Evolutionary conservation across 192 early-diverging fungal species (phyloP), one percentile per base, ranked within the genome.

Genomic region (Diversispora epigaea): DNA sequence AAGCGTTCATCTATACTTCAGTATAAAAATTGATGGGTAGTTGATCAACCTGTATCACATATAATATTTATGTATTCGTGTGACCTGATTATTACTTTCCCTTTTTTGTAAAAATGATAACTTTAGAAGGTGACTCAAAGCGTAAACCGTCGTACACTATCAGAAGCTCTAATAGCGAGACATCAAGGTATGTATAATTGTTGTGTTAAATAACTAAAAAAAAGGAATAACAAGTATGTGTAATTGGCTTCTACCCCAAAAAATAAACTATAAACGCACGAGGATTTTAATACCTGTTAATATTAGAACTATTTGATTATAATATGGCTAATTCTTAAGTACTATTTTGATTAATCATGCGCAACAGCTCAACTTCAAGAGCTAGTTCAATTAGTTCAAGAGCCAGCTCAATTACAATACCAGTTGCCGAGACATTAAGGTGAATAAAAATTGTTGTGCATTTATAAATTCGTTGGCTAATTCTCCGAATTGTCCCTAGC

Each of bases 391-490:
- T n/a, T 19, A 49, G 47, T 10, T 8, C 8, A 68, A 68, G 10
- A 49, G 66, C 15, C 4, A 68, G 22, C 66, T 49, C 66, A 22
- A 49, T 68, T 6, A n/a, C n/a, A n/a, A n/a, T n/a, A n/a, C n/a
- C n/a, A n/a, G n/a, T n/a, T n/a, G n/a, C n/a, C n/a, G 66, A 68
- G 15, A 68, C 5, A 68, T 45, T 4, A 50, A 49, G 44, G 66
- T 68, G 66, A 68, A 47, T 68, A 68, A 68, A 49, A 68, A n/a
- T n/a, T n/a, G n/a, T n/a, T 63, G 61, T 63, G 61, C 15, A 68
- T 47, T 49, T 49, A 50, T n/a, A 49, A 68, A 4, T 68, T 49
- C 21, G 45, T 68, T 45, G 3, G 66, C 41, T 45, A 68, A 68
- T 45, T 68, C 45, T 68, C 66, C 45, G 19, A n/a, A 68, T n/a